Evolutionary conservation across 768 basidiomycete species (phyloP).

Genomic region (Asterophora parasitica): DNA sequence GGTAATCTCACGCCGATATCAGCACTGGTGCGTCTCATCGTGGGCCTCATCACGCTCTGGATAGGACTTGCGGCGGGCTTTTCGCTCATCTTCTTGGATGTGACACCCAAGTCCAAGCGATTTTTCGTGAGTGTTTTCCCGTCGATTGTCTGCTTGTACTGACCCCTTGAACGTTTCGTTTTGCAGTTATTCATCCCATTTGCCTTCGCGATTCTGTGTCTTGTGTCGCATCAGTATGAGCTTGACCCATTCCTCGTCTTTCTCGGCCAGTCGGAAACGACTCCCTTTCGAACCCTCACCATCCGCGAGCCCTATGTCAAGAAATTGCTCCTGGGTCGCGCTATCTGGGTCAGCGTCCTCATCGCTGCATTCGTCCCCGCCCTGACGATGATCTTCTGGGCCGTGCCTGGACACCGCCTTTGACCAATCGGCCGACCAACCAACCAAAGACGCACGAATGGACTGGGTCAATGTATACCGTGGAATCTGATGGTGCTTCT

Average conservation of each 20-base stretch:
- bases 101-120: conserved; percentile 85
- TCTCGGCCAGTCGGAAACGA: conserved; percentile 91
- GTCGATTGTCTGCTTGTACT: not conserved
- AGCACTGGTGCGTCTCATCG: conserved; percentile 78
- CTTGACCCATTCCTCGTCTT: conserved; percentile 95
- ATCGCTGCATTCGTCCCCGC: conserved; percentile 73
- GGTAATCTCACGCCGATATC: conserved; percentile 93
- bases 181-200: conserved; percentile 91
- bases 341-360: conserved; percentile 84
- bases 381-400: conserved; percentile 90
- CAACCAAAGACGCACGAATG: not conserved
- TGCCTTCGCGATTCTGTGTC: conserved; percentile 80
- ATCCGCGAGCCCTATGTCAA: conserved; percentile 94
- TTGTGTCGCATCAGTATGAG: conserved; percentile 95
- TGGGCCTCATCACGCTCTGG: conserved; percentile 87
- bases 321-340: conserved; percentile 84
- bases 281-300: conserved; percentile 89
- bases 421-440: conserved; percentile 24
- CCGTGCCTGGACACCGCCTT: conserved; percentile 90
- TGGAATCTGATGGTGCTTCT: conserved; percentile 13
- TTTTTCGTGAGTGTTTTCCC: conserved; percentile 80
- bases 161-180: conserved; percentile 4
- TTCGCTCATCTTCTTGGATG: conserved; percentile 90
- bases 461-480: conserved; percentile 7
- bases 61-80: conserved; percentile 90